These are phyloP conservation scores for Tylopilus vinaceipallidus DNA, from an alignment of 768 basidiomycete genomes.

Conservation along the genomic window DNA sequence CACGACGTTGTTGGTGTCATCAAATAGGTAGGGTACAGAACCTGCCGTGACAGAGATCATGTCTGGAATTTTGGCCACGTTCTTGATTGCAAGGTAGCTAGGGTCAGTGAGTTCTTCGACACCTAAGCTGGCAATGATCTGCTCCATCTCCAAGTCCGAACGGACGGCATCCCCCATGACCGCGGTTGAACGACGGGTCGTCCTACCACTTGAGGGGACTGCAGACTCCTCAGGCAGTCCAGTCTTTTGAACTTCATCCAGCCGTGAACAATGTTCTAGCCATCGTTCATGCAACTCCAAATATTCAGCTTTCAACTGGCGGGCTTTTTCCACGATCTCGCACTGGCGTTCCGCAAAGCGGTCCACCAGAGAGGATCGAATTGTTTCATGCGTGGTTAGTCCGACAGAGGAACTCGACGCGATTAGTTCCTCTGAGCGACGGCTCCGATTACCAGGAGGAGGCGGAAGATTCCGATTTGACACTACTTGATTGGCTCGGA, in stretches of 20 bases:
- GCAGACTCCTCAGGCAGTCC: constrained; percentile 38
- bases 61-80: constrained; percentile 86
- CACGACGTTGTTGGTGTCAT: constrained; percentile 84
- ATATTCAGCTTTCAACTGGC: constrained; percentile 64
- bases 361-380: constrained; percentile 50
- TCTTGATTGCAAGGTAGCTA: constrained; percentile 77
- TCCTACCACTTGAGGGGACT: constrained; percentile 46
- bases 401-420: constrained; percentile 35
- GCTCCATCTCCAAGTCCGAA: constrained; percentile 95
- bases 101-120: constrained; percentile 94
- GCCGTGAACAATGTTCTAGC: constrained; percentile 63
- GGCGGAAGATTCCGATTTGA: constrained; percentile 31
- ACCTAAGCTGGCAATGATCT: constrained; percentile 92
- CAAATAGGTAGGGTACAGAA: constrained; percentile 60
- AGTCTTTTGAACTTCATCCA: constrained; percentile 51
- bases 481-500: constrained; percentile 56
- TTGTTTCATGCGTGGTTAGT: constrained; percentile 36
- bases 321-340: constrained; percentile 50
- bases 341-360: constrained; percentile 55
- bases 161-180: constrained; percentile 83
- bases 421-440: constrained; percentile 49
- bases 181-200: constrained; percentile 72
- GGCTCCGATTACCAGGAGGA: constrained; percentile 37
- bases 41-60: constrained; percentile 75
- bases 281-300: constrained; percentile 66